Base-by-base conservation (phyloP, 2,329 filamentous ascomycete genomes). In the Grosmannia serpens region DNA sequence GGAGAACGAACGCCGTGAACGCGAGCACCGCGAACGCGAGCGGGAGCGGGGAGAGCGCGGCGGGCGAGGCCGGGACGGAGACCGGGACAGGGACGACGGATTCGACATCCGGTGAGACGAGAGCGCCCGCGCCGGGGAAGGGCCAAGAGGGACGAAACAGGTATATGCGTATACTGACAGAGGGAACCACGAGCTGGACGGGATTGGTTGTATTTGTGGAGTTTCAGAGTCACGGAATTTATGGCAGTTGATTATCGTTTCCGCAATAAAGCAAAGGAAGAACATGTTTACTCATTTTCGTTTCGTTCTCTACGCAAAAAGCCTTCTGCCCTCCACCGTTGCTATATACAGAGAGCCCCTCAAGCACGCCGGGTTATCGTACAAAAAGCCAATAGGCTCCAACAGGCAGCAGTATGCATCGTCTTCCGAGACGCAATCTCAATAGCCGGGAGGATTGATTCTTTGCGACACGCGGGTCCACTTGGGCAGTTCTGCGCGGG, bases 391-490 rank as follows among this genome's bases (percentile, higher is more conserved):
- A 10, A 15, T 15, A 11, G 35, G 35, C 35, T 15, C 35, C 35
- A 38, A 38, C 35, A 38, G 3, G 13, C 5, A 33, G 31, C n/a
- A 38, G 38, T 13, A 41, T 20, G 38, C 38, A 4, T 29, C 26
- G 11, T 9, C 33, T 31, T 53, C 44, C 44, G 46, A 50, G 26
- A 20, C 22, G 26, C 11, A 8, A 11, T 22, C 63, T 75, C 85
- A 96, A 75, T 92, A 97, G 75, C 92, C 92, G 53, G 92, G 91
- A 60, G 92, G 92, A 73, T 97, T 97, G 71, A 96, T 70, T 74
- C 92, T 80, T 74, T 97, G 92, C 64, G 89, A 95, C 62, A 97
- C 87, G 75, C 91, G 87, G 66, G 92, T 97, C 92, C 92, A 97
- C 76, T 97, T 91, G 59, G 86, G 87, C 56, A 91, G 74, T 72